Evolutionary conservation across 805 yeast species (phyloP).

Genomic region (Candida ficus): DNA sequence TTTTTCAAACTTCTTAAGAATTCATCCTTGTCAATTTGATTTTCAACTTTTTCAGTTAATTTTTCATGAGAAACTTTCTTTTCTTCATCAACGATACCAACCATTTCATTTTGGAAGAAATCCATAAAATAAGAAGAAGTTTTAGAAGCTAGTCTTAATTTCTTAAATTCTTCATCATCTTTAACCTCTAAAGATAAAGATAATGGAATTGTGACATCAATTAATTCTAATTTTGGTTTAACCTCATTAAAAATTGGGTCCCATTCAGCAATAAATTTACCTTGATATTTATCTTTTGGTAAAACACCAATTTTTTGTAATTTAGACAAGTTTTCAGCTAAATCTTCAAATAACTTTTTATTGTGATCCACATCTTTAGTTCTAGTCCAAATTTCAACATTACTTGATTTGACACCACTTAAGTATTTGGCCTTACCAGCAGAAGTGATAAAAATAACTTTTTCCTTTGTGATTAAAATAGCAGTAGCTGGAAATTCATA

Average conservation of each 20-base stretch:
- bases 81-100: conserved; percentile 82
- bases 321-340: conserved; percentile 39
- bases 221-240: conserved; percentile 35
- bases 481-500: conserved; percentile 95
- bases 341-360: conserved; percentile 55
- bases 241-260: conserved; percentile 34
- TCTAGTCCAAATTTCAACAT: conserved; percentile 61
- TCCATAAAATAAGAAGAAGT: conserved; percentile 77
- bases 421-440: conserved; percentile 82
- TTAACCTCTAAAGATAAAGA: conserved; percentile 65
- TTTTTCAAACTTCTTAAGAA: conserved; percentile 55
- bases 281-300: conserved; percentile 71
- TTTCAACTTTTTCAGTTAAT: conserved; percentile 71
- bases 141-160: conserved; percentile 65
- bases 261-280: conserved; percentile 87
- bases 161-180: conserved; percentile 70
- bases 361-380: conserved; percentile 80
- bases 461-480: conserved; percentile 55
- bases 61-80: conserved; percentile 65
- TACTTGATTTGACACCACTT: conserved; percentile 45
- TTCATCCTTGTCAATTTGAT: conserved; percentile 72
- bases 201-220: conserved; percentile 50
- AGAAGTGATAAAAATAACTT: conserved; percentile 65
- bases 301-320: conserved; percentile 58
- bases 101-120: conserved; percentile 82